A percentile compares a stretch with the other conserved stretches of the same genome.
Evolutionary conservation across 306 rosid genomes (phyloP).

Genomic region (Rosa rugosa): DNA sequence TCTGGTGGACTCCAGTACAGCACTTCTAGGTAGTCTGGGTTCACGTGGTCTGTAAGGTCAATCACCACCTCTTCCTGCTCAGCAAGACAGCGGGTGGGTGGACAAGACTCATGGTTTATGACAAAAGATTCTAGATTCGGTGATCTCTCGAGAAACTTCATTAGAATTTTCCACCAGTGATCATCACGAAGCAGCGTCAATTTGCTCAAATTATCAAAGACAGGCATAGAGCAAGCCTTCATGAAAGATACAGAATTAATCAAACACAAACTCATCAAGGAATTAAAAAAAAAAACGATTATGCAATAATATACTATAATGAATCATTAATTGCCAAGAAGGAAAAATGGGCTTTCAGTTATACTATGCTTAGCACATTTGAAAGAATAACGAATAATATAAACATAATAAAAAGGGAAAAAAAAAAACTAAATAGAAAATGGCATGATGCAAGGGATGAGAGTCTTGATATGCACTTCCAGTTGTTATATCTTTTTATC

Average conservation of each 20-base stretch:
- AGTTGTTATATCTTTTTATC: too few species aligned
- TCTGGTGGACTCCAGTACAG: neutral
- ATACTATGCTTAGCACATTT: neutral
- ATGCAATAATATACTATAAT: neutral
- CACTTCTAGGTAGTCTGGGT: neutral
- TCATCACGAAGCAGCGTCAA: neutral
- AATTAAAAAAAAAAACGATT: neutral
- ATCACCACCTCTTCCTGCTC: neutral
- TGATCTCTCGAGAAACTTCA: neutral
- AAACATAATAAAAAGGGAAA: neutral
- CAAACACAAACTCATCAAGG: neutral
- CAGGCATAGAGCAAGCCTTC: neutral
- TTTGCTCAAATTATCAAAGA: neutral
- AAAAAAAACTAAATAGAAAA: too few species aligned
- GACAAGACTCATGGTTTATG: neutral
- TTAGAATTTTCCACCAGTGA: neutral
- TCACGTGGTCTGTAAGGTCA: too few species aligned
- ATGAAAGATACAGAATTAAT: neutral
- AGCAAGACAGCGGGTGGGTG: neutral
- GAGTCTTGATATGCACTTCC: too few species aligned
- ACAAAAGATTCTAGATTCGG: neutral
- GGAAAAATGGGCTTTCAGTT: neutral
- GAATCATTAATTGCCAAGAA: neutral
- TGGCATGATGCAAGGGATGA: too few species aligned
- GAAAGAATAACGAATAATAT: neutral